Percentiles rank a stretch among this genome's conserved stretches.
These are phyloP conservation scores for Bipolaris bicolor DNA, from an alignment of 2,329 filamentous ascomycete genomes.

Conservation along the genomic window DNA sequence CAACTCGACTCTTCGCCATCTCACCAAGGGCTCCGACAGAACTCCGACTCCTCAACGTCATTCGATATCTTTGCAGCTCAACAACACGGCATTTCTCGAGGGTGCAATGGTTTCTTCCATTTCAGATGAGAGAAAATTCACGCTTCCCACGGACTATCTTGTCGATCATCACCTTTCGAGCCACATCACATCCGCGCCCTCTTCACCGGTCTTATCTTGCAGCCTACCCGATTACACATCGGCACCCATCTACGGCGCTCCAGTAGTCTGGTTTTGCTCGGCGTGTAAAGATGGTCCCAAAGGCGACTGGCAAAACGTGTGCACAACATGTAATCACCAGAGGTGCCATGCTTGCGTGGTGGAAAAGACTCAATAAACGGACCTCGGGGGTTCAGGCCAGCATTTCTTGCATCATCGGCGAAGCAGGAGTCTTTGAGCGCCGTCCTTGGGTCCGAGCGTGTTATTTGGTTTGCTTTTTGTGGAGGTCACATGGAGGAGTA, in stretches of 20 bases:
- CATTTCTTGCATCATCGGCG: not conserved
- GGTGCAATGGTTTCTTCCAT: too few relatives aligned
- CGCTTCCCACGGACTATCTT: not conserved
- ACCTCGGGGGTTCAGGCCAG: not conserved
- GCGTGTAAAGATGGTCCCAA: not conserved
- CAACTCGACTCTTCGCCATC: too few relatives aligned
- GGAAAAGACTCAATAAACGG: not conserved
- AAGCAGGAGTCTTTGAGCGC: not conserved
- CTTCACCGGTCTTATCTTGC: not conserved
- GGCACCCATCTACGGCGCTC: not conserved
- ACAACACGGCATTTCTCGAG: not conserved
- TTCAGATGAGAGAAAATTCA: too few relatives aligned
- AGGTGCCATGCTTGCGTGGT: not conserved
- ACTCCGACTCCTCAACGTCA: too few relatives aligned
- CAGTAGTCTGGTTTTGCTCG: not conserved
- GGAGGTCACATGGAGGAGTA: not conserved
- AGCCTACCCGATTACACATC: not conserved
- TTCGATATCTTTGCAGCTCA: not conserved
- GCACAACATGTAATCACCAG: not conserved
- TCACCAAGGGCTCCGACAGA: too few relatives aligned
- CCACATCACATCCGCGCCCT: not conserved
- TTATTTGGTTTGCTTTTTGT: not conserved
- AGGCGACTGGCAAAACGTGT: not conserved
- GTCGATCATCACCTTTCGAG: not conserved
- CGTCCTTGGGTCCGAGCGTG: too few relatives aligned